Evolutionary conservation across 2,329 filamentous ascomycete genomes (phyloP).

Genomic region (Graphilbum ipis-grandicollis): DNA sequence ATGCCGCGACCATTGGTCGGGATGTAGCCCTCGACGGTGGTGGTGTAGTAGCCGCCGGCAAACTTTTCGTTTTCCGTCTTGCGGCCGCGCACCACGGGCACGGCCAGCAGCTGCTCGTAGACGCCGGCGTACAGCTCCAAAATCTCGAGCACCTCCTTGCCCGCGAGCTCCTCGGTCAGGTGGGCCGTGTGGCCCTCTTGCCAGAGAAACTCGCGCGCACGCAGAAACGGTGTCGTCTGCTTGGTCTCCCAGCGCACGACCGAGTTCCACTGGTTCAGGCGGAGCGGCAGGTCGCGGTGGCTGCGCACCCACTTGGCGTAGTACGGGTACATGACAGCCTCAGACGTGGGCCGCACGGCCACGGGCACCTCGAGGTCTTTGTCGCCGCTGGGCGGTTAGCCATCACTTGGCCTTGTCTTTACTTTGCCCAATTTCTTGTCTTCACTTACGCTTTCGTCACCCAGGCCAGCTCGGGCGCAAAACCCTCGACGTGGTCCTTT

Average conservation of each 20-base stretch:
- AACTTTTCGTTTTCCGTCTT: constrained; percentile 99
- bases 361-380: constrained; percentile 75
- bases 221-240: constrained; percentile 71
- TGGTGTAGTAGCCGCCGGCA: constrained; percentile 89
- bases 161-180: constrained; percentile 64
- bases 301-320: constrained; percentile 95
- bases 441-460: constrained; percentile 65
- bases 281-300: constrained; percentile 84
- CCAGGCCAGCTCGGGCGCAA: constrained; percentile 83
- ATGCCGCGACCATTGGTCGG: constrained; percentile 91
- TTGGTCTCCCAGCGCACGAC: constrained; percentile 89
- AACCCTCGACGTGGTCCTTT: constrained; percentile 97
- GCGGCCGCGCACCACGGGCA: constrained; percentile 79
- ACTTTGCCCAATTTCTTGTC: too few relatives aligned
- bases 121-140: constrained; percentile 83
- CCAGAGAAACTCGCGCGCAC: constrained; percentile 93
- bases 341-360: constrained; percentile 50
- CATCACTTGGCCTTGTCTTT: too few relatives aligned
- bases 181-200: constrained; percentile 91
- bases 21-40: constrained; percentile 93
- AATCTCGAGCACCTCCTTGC: constrained; percentile 78
- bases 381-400: constrained; percentile 64
- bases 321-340: constrained; percentile 86
- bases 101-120: constrained; percentile 84
- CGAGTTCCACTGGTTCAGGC: constrained; percentile 95